Conservation (phyloP, 371 early-diverging fungal genomes). For the Mucor racemosus region DNA sequence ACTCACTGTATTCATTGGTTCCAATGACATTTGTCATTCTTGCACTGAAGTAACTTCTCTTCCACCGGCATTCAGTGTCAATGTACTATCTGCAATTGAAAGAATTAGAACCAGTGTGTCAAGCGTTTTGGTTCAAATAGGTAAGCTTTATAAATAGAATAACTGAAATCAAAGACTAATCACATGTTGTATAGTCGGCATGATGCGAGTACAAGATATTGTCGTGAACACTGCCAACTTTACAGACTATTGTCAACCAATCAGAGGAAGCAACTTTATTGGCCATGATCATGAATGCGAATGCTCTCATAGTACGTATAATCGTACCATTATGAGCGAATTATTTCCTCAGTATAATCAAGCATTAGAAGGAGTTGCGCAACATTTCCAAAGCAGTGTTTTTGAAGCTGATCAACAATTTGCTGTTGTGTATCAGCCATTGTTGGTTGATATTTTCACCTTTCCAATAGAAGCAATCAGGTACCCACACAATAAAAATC, state of each 20-base stretch:
- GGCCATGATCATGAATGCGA: slow-evolving; percentile 49
- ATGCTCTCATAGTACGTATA: slow-evolving; percentile 46
- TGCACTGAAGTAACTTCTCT: slow-evolving; percentile 41
- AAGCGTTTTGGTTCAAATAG: slow-evolving; percentile 43
- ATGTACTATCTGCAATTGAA: slow-evolving; percentile 44
- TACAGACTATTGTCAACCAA: slow-evolving; percentile 42
- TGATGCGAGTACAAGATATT: slow-evolving; percentile 39
- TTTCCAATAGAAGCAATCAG: slow-evolving; percentile 56
- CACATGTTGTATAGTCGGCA: slow-evolving; percentile 32
- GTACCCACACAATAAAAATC: slow-evolving; percentile 13
- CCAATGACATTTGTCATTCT: slow-evolving; percentile 69
- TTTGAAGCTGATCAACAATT: slow-evolving; percentile 29
- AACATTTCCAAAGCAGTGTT: slow-evolving; percentile 13
- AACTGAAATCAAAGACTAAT: neutral
- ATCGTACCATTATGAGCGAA: slow-evolving; percentile 40
- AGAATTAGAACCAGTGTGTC: slow-evolving; percentile 31
- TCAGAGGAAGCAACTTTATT: slow-evolving; percentile 36
- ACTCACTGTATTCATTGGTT: slow-evolving; percentile 67
- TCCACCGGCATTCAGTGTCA: slow-evolving; percentile 32
- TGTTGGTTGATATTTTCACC: slow-evolving; percentile 37
- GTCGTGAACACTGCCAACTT: slow-evolving; percentile 17
- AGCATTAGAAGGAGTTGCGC: slow-evolving; percentile 33
- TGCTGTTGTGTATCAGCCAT: slow-evolving; percentile 46
- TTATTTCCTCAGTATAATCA: slow-evolving; percentile 40
- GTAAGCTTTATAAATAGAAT: slow-evolving; percentile 19